These are phyloP conservation scores for Pleurotus pulmonarius DNA, from an alignment of 768 basidiomycete species.

Conservation along the genomic window DNA sequence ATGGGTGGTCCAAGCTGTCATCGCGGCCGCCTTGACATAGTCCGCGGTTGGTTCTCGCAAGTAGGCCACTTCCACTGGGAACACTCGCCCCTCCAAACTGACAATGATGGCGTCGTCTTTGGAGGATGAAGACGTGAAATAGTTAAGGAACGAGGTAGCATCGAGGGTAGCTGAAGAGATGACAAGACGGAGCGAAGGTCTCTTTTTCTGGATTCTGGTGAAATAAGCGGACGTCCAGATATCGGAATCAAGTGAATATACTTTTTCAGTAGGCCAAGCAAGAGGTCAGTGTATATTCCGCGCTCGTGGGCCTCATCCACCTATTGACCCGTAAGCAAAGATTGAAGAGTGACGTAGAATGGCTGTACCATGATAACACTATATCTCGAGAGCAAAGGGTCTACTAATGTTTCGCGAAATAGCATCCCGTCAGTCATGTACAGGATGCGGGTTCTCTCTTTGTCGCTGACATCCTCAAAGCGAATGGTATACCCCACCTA, in stretches of 20 bases:
- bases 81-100: constrained; percentile 91
- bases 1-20: constrained; percentile 81
- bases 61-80: constrained; percentile 92
- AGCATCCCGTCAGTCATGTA: constrained; percentile 99
- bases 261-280: constrained; percentile 94
- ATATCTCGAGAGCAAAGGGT: constrained; percentile 88
- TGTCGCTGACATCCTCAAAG: constrained; percentile 90
- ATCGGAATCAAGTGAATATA: constrained; percentile 24
- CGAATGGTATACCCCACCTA: constrained; percentile 98
- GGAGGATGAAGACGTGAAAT: constrained; percentile 70
- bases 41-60: constrained; percentile 73
- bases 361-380: constrained; percentile 86
- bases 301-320: constrained; percentile 98
- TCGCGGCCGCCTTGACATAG: constrained; percentile 79
- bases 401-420: constrained; percentile 88
- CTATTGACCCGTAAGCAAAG: constrained; percentile 31
- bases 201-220: constrained; percentile 82
- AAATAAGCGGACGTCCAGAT: too few species aligned
- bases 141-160: constrained; percentile 83
- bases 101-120: constrained; percentile 76
- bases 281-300: constrained; percentile 90
- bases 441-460: constrained; percentile 81
- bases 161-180: constrained; percentile 97
- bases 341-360: background rate
- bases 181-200: constrained; percentile 85